Evolutionary conservation across 164 flowering plant species (phyloP).

Genomic region (Sextonia rubra): DNA sequence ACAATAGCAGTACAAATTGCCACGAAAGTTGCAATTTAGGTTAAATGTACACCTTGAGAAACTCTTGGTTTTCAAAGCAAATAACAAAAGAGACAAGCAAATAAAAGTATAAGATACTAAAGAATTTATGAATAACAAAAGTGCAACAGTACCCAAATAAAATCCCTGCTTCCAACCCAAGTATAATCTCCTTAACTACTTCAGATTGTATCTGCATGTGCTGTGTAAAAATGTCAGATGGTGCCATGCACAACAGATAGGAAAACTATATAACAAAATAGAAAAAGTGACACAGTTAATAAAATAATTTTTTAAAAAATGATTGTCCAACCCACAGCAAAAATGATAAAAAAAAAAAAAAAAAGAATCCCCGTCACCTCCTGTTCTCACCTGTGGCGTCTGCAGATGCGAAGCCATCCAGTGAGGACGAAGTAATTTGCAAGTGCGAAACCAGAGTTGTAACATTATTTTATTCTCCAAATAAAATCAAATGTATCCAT

Average conservation of each 20-base stretch:
- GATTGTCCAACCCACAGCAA: not conserved
- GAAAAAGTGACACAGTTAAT: not conserved
- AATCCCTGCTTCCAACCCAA: slow-evolving; percentile 95
- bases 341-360: not conserved
- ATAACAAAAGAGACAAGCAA: too few species aligned
- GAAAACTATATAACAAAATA: not conserved
- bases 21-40: not conserved
- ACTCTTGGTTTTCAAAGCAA: too few species aligned
- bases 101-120: not conserved
- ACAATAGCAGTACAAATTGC: not conserved
- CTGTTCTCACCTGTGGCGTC: slow-evolving; percentile 73
- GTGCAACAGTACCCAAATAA: slow-evolving; percentile 69
- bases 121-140: not conserved
- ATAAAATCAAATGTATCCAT: not conserved
- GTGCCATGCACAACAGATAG: not conserved
- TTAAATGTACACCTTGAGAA: too few species aligned
- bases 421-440: slow-evolving; percentile 70
- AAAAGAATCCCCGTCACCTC: slow-evolving; percentile 59
- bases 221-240: slow-evolving; percentile 15
- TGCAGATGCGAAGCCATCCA: slow-evolving; percentile 88
- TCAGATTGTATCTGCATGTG: too few species aligned
- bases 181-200: slow-evolving; percentile 92
- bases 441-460: not conserved
- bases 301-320: not conserved
- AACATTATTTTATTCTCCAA: not conserved